These are phyloP conservation scores for Fagus sylvatica DNA, from an alignment of 306 rosid species.

Conservation along the genomic window DNA sequence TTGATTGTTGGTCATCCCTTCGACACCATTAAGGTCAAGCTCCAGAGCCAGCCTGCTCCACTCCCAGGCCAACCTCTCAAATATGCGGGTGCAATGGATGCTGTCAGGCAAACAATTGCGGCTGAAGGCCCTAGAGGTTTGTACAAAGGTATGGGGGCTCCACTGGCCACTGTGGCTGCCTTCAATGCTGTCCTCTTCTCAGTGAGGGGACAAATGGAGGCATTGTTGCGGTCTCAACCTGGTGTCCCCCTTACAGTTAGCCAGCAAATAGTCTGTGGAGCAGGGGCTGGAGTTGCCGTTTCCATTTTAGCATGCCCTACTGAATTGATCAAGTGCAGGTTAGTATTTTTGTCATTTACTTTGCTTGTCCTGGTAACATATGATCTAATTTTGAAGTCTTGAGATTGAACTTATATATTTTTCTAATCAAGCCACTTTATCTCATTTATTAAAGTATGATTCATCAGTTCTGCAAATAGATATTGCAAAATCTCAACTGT, in stretches of 20 bases:
- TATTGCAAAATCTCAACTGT: no score
- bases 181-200: conserved; percentile 92
- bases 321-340: conserved; percentile 97
- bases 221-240: conserved; percentile 69
- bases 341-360: conserved; percentile 16
- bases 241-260: conserved; percentile 64
- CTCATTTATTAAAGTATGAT: no score
- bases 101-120: conserved; percentile 86
- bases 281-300: conserved; percentile 94
- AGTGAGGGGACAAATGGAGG: conserved; percentile 89
- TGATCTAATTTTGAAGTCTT: not conserved
- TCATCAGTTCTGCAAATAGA: no score
- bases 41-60: conserved; percentile 94
- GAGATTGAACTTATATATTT: not conserved
- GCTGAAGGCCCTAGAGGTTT: conserved; percentile 93
- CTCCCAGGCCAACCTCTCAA: conserved; percentile 80
- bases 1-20: conserved; percentile 89
- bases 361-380: not conserved
- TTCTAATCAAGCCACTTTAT: not conserved
- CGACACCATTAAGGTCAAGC: conserved; percentile 97
- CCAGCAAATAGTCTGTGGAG: conserved; percentile 82
- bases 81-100: conserved; percentile 87
- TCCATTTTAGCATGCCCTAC: conserved; percentile 95
- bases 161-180: conserved; percentile 94
- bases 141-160: conserved; percentile 99